A percentile compares a stretch with the other conserved stretches of the same genome.
Evolutionary conservation across 164 flowering plant species (phyloP).

Genomic region (Vitis rupestris): DNA sequence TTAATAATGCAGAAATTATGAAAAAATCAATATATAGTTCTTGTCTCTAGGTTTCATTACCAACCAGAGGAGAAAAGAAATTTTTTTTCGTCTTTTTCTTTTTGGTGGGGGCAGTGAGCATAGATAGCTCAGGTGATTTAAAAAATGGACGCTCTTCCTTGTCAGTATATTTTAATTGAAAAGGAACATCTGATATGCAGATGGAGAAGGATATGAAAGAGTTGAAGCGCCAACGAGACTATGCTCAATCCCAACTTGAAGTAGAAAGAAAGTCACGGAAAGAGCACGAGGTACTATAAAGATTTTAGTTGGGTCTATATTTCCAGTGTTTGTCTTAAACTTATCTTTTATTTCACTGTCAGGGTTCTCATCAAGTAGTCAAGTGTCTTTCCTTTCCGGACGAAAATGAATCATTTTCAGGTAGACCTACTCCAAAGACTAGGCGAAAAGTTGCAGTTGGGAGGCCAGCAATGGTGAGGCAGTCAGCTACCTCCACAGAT

Average conservation of each 20-base stretch:
- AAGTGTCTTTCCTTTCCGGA: conserved; percentile 57
- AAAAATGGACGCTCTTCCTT: too few relatives aligned
- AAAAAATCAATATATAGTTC: too few relatives aligned
- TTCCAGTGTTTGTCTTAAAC: neutral
- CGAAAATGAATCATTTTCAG: conserved; percentile 25
- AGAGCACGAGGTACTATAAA: conserved; percentile 45
- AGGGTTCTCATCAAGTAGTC: conserved; percentile 56
- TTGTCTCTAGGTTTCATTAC: too few relatives aligned
- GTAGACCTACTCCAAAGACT: conserved; percentile 14
- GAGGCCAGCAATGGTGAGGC: conserved; percentile 35
- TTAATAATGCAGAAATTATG: too few relatives aligned
- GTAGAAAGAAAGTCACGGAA: conserved; percentile 45
- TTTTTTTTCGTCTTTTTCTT: neutral
- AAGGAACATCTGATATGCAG: conserved; percentile 30
- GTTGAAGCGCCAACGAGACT: conserved; percentile 76
- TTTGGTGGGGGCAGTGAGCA: too few relatives aligned
- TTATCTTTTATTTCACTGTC: conserved; percentile 11
- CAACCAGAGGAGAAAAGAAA: neutral
- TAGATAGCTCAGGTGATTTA: neutral
- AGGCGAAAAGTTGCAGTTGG: conserved; percentile 18
- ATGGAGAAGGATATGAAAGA: conserved; percentile 78
- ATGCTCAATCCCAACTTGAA: conserved; percentile 68
- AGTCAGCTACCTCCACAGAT: conserved; percentile 50
- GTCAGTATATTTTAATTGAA: too few relatives aligned
- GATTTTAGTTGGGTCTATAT: neutral